A percentile compares a stretch with the other conserved stretches of the same genome.
phyloP scores from a whole-genome alignment of 805 yeast genomes.

The Ogataea corticis region DNA sequence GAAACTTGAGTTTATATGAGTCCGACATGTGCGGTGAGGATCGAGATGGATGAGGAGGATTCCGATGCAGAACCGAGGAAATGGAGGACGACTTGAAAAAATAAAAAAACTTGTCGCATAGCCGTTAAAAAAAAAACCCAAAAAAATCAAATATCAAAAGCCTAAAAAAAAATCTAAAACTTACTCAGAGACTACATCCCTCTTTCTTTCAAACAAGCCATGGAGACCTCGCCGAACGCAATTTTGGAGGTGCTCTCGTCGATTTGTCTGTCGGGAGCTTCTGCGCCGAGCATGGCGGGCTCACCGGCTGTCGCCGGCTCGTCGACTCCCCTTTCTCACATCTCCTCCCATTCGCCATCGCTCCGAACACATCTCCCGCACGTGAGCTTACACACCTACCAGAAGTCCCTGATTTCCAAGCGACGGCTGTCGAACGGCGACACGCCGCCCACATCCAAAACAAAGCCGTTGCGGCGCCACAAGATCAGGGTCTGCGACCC shows the following conservation, averaged over 20 bases:
- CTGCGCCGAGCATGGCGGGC: background rate
- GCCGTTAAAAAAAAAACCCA: background rate
- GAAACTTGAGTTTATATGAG: conserved; percentile 45
- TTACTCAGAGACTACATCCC: background rate
- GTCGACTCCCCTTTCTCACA: conserved; percentile 7
- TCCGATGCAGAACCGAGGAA: background rate
- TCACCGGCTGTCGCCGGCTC: background rate
- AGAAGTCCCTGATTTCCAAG: conserved; percentile 21
- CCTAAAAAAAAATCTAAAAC: background rate
- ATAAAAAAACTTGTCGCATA: no score
- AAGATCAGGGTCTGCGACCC: conserved; percentile 16
- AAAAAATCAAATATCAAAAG: background rate
- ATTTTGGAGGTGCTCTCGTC: conserved; percentile 23
- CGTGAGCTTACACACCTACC: conserved; percentile 13
- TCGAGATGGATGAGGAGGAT: background rate
- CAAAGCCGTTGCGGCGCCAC: conserved; percentile 1
- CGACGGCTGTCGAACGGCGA: conserved; percentile 25
- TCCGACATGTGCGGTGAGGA: background rate
- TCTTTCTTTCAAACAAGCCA: background rate
- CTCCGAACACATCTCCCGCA: conserved; percentile 19
- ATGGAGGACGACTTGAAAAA: background rate
- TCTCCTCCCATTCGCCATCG: conserved; percentile 8
- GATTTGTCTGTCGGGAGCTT: conserved; percentile 16
- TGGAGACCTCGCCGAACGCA: conserved; percentile 8
- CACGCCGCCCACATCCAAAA: conserved; percentile 2